Conservation (phyloP, 768 basidiomycete species). For the Lepiota venenata region DNA sequence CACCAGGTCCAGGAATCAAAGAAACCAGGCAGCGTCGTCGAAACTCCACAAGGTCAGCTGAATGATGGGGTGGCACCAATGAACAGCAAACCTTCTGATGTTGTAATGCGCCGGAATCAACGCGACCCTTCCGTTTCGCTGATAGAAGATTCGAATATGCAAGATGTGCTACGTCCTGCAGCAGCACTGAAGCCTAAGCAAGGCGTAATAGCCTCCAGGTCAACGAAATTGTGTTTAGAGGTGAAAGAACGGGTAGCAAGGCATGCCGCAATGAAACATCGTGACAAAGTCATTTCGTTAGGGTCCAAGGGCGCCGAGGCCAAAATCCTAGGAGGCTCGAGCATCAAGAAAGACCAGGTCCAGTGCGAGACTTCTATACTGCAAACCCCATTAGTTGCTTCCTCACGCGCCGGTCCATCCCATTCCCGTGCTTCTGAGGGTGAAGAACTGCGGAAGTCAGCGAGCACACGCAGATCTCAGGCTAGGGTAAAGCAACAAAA, state of each 20-base stretch:
- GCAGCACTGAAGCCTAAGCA: constrained; percentile 9
- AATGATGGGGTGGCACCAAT: not conserved
- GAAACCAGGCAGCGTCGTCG: not conserved
- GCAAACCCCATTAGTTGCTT: constrained; percentile 9
- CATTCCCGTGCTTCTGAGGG: constrained; percentile 12
- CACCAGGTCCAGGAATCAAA: not conserved
- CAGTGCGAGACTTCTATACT: constrained; percentile 17
- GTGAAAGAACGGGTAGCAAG: constrained; percentile 33
- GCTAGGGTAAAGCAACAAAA: constrained; percentile 15
- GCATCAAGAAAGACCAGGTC: constrained; percentile 19
- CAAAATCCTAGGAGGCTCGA: constrained; percentile 7
- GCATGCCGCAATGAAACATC: constrained; percentile 23
- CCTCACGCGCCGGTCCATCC: constrained; percentile 2
- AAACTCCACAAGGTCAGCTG: constrained; percentile 1
- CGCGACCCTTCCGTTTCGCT: constrained; percentile 26
- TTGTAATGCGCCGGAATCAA: not conserved
- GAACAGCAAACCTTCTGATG: not conserved
- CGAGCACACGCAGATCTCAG: not conserved
- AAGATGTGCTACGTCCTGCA: not conserved
- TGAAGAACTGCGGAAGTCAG: constrained; percentile 11
- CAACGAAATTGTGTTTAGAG: constrained; percentile 29
- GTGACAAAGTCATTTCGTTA: constrained; percentile 27
- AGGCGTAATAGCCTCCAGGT: constrained; percentile 16
- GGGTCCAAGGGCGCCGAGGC: constrained; percentile 13
- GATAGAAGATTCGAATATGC: constrained; percentile 28